Percentiles rank a stretch among this genome's conserved stretches.
phyloP scores from a whole-genome alignment of 2,329 filamentous ascomycete genomes.

The Uncinocarpus reesii region DNA sequence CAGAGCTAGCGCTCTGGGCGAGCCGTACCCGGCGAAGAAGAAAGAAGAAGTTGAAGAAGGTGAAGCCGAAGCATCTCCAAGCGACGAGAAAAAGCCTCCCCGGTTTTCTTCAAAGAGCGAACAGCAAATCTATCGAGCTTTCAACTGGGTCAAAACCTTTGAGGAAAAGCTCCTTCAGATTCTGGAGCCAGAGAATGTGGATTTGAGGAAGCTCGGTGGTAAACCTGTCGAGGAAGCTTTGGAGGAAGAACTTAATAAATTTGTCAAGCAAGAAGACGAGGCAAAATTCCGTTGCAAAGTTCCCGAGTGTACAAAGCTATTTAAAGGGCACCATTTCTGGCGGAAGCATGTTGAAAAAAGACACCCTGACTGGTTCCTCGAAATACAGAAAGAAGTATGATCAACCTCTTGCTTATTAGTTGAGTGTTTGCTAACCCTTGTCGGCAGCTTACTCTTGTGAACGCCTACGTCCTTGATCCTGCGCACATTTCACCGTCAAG shows the following conservation, averaged over 20 bases:
- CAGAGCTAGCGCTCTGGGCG: slow-evolving; percentile 68
- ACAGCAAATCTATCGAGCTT: slow-evolving; percentile 85
- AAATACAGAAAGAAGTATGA: slow-evolving; percentile 71
- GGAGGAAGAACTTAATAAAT: slow-evolving; percentile 74
- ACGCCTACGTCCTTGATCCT: slow-evolving; percentile 87
- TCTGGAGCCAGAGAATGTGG: slow-evolving; percentile 76
- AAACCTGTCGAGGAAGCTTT: slow-evolving; percentile 76
- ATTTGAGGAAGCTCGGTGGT: slow-evolving; percentile 83
- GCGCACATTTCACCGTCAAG: slow-evolving; percentile 88
- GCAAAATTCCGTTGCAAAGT: slow-evolving; percentile 95
- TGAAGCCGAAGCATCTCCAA: slow-evolving; percentile 54
- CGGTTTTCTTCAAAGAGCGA: slow-evolving; percentile 65
- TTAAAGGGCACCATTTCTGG: slow-evolving; percentile 97
- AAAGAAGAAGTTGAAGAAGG: slow-evolving; percentile 54
- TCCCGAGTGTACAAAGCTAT: slow-evolving; percentile 89
- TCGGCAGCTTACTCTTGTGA: slow-evolving; percentile 70
- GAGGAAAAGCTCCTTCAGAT: slow-evolving; percentile 94
- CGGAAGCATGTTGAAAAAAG: slow-evolving; percentile 96
- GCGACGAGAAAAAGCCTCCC: slow-evolving; percentile 62
- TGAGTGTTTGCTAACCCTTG: neutral
- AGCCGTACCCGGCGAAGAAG: slow-evolving; percentile 76
- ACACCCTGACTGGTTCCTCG: slow-evolving; percentile 76
- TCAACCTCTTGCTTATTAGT: neutral
- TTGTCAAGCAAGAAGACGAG: slow-evolving; percentile 94
- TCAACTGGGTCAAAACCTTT: slow-evolving; percentile 98